Evolutionary conservation across 345 rosid species (phyloP).

Genomic region (Odontarrhena argentea): DNA sequence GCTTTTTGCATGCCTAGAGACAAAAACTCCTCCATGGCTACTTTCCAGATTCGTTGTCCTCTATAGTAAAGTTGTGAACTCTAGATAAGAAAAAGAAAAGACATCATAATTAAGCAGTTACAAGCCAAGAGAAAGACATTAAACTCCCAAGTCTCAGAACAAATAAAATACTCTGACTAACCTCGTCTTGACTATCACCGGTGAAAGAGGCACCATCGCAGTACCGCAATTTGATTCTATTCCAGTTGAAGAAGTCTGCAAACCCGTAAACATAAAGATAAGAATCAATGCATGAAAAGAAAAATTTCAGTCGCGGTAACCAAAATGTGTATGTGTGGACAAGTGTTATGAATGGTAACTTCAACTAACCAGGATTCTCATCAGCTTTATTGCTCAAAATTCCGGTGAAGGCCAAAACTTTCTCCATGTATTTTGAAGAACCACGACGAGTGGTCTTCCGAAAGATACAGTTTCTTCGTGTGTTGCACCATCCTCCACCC

Average conservation of each 20-base stretch:
- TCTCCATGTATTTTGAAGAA: conserved; percentile 78
- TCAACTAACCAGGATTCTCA: conserved; percentile 74
- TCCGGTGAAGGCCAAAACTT: conserved; percentile 67
- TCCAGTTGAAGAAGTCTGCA: conserved; percentile 94
- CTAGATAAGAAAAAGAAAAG: conserved; percentile 32
- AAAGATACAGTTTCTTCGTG: conserved; percentile 57
- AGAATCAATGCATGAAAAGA: conserved; percentile 1
- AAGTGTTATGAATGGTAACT: not conserved
- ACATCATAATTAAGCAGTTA: not conserved
- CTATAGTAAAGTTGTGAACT: conserved; percentile 61
- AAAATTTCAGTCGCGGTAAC: not conserved
- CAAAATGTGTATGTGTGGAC: not conserved
- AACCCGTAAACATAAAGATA: not conserved
- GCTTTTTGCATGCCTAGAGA: conserved; percentile 79
- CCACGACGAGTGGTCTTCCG: conserved; percentile 83
- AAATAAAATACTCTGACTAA: conserved; percentile 25
- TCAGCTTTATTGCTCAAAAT: conserved; percentile 69
- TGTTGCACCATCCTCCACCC: conserved; percentile 98
- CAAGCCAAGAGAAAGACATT: not conserved
- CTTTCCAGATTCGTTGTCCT: conserved; percentile 85
- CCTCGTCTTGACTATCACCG: conserved; percentile 75
- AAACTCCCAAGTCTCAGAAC: not conserved
- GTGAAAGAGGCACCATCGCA: conserved; percentile 94
- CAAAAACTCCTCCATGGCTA: conserved; percentile 66
- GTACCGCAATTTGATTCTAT: conserved; percentile 81